These are phyloP conservation scores for Pseudovirgaria hyperparasitica DNA, from an alignment of 2,329 filamentous ascomycete species.

Conservation along the genomic window DNA sequence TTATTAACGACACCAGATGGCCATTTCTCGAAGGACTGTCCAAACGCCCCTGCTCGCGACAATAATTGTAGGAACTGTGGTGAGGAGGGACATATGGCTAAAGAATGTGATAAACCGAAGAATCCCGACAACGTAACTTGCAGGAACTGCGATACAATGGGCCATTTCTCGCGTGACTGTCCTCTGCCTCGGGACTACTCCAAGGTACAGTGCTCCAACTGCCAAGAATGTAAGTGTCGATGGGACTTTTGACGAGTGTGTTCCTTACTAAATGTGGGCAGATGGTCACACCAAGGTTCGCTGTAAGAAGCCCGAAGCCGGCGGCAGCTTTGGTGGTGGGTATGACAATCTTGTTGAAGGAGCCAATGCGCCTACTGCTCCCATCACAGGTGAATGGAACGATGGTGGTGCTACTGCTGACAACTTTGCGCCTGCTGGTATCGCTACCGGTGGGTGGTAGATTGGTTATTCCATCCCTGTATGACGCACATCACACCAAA, in stretches of 20 bases:
- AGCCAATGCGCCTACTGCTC: no score
- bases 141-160: constrained; percentile 52
- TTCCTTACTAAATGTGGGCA: neutral
- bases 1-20: constrained; percentile 8
- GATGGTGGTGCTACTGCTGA: no score
- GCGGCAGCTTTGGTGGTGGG: no score
- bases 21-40: constrained; percentile 21
- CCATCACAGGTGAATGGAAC: no score
- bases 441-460: no score
- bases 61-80: constrained; percentile 23
- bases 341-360: no score
- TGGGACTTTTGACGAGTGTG: no score
- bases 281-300: no score
- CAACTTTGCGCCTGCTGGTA: no score
- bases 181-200: constrained; percentile 42
- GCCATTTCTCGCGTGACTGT: constrained; percentile 46
- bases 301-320: no score
- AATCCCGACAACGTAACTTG: constrained; percentile 30
- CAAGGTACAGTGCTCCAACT: constrained; percentile 36
- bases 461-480: no score
- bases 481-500: no score
- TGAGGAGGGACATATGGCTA: constrained; percentile 22
- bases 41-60: constrained; percentile 14
- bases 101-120: constrained; percentile 22
- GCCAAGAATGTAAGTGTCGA: constrained; percentile 21